These are phyloP conservation scores for Kwoniella sp. DNA, from an alignment of 768 basidiomycete genomes.

Conservation along the genomic window DNA sequence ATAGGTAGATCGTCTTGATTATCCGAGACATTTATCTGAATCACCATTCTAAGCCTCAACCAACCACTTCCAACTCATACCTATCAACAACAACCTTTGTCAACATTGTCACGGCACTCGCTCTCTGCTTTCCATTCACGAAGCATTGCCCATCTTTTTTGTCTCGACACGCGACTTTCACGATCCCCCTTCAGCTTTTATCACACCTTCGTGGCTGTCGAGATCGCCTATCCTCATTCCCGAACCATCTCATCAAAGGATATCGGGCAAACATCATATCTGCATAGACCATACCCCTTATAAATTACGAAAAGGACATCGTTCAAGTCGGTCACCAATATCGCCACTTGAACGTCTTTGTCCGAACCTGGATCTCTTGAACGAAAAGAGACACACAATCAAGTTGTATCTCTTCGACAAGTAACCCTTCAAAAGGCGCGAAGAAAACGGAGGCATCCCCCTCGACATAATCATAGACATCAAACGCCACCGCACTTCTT, in stretches of 20 bases:
- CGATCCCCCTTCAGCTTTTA: not conserved
- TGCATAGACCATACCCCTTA: not conserved
- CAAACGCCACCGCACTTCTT: conserved; percentile 48
- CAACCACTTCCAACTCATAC: too few species aligned
- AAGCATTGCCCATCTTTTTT: not conserved
- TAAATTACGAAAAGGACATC: not conserved
- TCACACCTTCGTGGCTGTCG: not conserved
- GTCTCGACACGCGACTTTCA: not conserved
- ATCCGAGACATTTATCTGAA: not conserved
- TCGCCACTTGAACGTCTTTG: not conserved
- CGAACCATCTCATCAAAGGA: not conserved
- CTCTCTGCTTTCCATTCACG: not conserved
- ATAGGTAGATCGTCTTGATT: not conserved
- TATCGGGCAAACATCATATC: not conserved
- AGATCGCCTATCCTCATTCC: not conserved
- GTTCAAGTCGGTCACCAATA: not conserved
- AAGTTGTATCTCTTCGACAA: conserved; percentile 4
- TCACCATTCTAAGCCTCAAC: not conserved
- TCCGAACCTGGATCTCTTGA: not conserved
- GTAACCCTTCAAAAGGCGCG: conserved; percentile 33
- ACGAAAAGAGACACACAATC: not conserved
- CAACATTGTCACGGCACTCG: not conserved
- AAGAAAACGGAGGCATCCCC: conserved; percentile 44
- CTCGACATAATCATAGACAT: conserved; percentile 41
- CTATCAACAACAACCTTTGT: too few species aligned